These are phyloP conservation scores for Ascochyta viciae-villosae DNA, from an alignment of 2,329 filamentous ascomycete species.

Conservation along the genomic window DNA sequence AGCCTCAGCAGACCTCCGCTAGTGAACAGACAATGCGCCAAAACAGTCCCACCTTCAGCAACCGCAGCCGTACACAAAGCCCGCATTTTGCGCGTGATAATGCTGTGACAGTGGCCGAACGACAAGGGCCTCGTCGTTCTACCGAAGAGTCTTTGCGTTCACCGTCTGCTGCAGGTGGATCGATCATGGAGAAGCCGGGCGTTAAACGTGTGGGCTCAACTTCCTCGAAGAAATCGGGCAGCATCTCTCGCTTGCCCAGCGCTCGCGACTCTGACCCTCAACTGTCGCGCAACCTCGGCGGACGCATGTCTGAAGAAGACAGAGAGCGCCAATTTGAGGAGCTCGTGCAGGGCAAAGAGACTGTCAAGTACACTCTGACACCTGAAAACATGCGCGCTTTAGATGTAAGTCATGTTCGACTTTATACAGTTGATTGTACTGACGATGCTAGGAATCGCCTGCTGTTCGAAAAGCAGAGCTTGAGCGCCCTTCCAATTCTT, in stretches of 20 bases:
- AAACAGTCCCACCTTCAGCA: conserved; percentile 21
- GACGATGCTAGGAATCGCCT: conserved; percentile 32
- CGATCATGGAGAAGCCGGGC: conserved; percentile 31
- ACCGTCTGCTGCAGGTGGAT: conserved; percentile 22
- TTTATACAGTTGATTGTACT: not conserved
- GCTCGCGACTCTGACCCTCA: conserved; percentile 42
- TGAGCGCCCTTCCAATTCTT: conserved; percentile 26
- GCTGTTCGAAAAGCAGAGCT: conserved; percentile 29
- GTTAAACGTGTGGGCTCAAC: conserved; percentile 44
- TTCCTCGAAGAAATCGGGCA: conserved; percentile 40
- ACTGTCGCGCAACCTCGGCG: conserved; percentile 37
- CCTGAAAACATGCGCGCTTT: conserved; percentile 55
- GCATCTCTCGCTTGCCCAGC: conserved; percentile 42
- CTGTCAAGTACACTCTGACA: conserved; percentile 59
- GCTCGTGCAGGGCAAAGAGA: conserved; percentile 56
- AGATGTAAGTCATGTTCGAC: conserved; percentile 46
- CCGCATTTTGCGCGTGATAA: conserved; percentile 27
- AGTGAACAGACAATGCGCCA: conserved; percentile 8
- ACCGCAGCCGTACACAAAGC: conserved; percentile 26
- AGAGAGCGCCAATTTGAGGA: conserved; percentile 56
- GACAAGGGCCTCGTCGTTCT: conserved; percentile 30
- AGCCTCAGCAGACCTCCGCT: conserved; percentile 1
- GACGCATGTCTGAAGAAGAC: conserved; percentile 49
- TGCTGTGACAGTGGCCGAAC: conserved; percentile 25
- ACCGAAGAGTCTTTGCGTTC: conserved; percentile 34